Evolutionary conservation across 345 rosid genomes (phyloP).

Genomic region (Theobroma cacao): DNA sequence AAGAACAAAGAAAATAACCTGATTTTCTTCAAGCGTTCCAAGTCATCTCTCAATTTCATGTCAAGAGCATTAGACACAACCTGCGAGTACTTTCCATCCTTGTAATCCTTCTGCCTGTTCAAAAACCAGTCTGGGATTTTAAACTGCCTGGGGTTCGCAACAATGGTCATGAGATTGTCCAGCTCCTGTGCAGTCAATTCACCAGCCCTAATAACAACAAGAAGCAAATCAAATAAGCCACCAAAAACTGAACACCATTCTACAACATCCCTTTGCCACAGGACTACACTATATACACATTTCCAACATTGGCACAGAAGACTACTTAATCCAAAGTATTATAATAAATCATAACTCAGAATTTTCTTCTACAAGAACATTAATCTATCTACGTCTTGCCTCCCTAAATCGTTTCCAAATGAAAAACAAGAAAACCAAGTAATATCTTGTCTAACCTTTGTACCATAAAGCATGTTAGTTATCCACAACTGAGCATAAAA

Average conservation of each 20-base stretch:
- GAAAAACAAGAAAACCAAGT: too few relatives aligned
- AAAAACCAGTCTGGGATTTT: constrained; percentile 94
- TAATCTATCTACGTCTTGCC: background rate
- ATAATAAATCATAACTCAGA: background rate
- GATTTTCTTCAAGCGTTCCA: constrained; percentile 90
- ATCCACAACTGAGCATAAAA: background rate
- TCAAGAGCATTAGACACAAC: constrained; percentile 89
- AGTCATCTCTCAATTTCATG: constrained; percentile 97
- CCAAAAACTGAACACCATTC: background rate
- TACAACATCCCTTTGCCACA: background rate
- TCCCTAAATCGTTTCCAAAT: background rate
- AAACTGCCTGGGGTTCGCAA: constrained; percentile 87
- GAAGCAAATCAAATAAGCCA: background rate
- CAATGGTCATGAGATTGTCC: constrained; percentile 82
- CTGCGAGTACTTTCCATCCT: constrained; percentile 83
- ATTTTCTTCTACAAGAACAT: background rate
- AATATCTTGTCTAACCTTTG: background rate
- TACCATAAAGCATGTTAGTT: background rate
- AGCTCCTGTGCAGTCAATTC: constrained; percentile 77
- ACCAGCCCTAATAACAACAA: constrained; percentile 59
- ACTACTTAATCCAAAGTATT: background rate
- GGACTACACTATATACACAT: background rate
- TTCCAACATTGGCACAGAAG: background rate
- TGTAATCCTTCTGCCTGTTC: constrained; percentile 93
- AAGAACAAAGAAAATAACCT: constrained; percentile 33